Base-by-base conservation (phyloP, 805 yeast genomes). In the Kazachstania kunashirensis region DNA sequence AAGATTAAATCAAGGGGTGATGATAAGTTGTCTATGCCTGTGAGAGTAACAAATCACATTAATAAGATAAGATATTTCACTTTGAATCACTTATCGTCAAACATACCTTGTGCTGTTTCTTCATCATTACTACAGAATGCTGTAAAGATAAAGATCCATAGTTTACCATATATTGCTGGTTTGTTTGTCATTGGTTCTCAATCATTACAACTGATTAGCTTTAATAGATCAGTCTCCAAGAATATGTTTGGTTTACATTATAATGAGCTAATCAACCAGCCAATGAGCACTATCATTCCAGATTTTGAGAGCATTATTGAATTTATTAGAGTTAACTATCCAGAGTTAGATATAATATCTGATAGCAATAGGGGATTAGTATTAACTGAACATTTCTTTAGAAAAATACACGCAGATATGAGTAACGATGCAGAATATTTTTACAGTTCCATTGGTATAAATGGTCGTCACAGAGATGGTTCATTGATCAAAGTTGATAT, bases 111-210 rank as follows among this genome's bases (percentile, higher is more conserved):
- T 64, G 92, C 92, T 1, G 68, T 78, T 5, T 71, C 84, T 0
- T 72, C 83, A 1, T 72, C 71, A 23, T 49, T 78, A 16, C 75
- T 75, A 35, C 66, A 68, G 35, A 68, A 64, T 26, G 62, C 66
- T 27, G 46, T 64, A 2, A 73, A 79, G 49, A 52, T 84, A 38
- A 79, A 81, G 45, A 68, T 84, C 14, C 88, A 82, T 50, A 68
- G 88, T 4, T 59, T 84, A 48, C 95, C 95, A 0, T 83, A 84
- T 57, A 82, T 84, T 47, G 92, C 95, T 1, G 96, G 96, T 28
- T 73, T 84, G 19, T 77, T 85, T 49, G 77, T 84, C 10, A 63
- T 85, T 11, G 75, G 79, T 33, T 65, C 78, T 1, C 55, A 55
- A 19, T 43, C 59, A 2, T 70, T 66, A 46, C 60, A 65, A 6